Percentiles rank a stretch among this genome's conserved stretches.
Evolutionary conservation across 192 early-diverging fungal species (phyloP).

Genomic region (Coemansia guatemalensis): DNA sequence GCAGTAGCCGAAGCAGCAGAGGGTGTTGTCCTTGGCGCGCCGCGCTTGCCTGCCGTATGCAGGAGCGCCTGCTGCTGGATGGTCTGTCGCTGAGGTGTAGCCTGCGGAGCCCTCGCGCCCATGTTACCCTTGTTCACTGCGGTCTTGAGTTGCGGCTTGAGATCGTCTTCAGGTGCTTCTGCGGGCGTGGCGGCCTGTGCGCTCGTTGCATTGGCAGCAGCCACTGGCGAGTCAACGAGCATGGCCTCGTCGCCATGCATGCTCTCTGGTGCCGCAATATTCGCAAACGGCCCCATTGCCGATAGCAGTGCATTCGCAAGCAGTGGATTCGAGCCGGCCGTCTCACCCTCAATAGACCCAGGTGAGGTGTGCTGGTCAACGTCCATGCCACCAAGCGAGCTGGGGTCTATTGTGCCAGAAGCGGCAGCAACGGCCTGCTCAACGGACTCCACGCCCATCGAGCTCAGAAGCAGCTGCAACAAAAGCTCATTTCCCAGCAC

Average conservation of each 20-base stretch:
- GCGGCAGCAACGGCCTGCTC: not conserved
- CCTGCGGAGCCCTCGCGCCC: not conserved
- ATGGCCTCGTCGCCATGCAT: constrained; percentile 21
- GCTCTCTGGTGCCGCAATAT: not conserved
- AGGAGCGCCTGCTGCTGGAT: constrained; percentile 32
- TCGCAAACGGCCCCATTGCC: constrained; percentile 16
- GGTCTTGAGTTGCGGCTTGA: not conserved
- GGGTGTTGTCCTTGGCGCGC: constrained; percentile 1
- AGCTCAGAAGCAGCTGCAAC: constrained; percentile 37
- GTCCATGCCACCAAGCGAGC: constrained; percentile 17
- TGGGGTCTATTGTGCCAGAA: constrained; percentile 35
- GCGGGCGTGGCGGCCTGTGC: not conserved
- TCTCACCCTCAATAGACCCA: constrained; percentile 1
- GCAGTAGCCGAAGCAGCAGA: constrained; percentile 13
- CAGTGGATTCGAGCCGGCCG: constrained; percentile 14
- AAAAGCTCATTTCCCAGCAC: constrained; percentile 28
- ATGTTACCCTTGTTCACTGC: not conserved
- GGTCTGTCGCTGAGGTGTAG: constrained; percentile 13
- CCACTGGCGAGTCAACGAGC: constrained; percentile 22
- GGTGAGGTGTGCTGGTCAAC: constrained; percentile 5
- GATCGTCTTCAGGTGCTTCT: not conserved
- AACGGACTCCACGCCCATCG: constrained; percentile 5
- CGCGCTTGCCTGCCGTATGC: constrained; percentile 12
- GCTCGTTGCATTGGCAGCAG: not conserved
- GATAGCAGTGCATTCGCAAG: constrained; percentile 25